Conservation (phyloP, 1,284 basidiomycete species). For the Ustilago sp. region DNA sequence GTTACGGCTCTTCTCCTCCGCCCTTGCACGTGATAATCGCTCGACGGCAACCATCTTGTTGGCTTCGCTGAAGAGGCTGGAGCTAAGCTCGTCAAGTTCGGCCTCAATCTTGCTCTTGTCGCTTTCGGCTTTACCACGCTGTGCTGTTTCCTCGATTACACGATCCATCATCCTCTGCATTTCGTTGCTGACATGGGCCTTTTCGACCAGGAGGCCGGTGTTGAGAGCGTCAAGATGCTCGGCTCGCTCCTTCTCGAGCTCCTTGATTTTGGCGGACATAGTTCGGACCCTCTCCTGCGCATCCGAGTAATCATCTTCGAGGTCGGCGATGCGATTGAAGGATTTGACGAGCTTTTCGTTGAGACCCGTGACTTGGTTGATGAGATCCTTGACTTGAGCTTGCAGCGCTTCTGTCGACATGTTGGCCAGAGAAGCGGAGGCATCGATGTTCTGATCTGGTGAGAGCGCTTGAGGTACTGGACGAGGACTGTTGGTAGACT, state of each 20-base stretch:
- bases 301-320: constrained; percentile 89
- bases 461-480: constrained; percentile 11
- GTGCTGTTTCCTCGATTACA: constrained; percentile 90
- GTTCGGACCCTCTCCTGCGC: constrained; percentile 78
- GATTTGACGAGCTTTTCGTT: constrained; percentile 91
- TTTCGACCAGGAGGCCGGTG: constrained; percentile 89
- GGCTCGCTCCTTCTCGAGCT: constrained; percentile 74
- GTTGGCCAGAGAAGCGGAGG: constrained; percentile 5
- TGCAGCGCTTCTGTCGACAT: constrained; percentile 74
- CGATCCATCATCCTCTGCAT: constrained; percentile 93
- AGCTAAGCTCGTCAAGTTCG: constrained; percentile 87
- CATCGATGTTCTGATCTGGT: constrained; percentile 5
- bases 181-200: constrained; percentile 87
- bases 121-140: constrained; percentile 86
- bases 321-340: constrained; percentile 89
- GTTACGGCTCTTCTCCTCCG: constrained; percentile 83
- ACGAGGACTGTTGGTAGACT: constrained; percentile 23
- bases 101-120: constrained; percentile 74
- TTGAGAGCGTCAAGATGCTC: constrained; percentile 70
- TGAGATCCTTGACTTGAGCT: constrained; percentile 83
- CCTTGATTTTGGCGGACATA: constrained; percentile 66
- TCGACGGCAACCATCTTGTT: constrained; percentile 81
- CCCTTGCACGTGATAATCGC: constrained; percentile 78
- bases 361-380: constrained; percentile 87
- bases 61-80: constrained; percentile 73